Conservation (phyloP, 352 stramenopile genomes). For the Elongisporangium anandrum region DNA sequence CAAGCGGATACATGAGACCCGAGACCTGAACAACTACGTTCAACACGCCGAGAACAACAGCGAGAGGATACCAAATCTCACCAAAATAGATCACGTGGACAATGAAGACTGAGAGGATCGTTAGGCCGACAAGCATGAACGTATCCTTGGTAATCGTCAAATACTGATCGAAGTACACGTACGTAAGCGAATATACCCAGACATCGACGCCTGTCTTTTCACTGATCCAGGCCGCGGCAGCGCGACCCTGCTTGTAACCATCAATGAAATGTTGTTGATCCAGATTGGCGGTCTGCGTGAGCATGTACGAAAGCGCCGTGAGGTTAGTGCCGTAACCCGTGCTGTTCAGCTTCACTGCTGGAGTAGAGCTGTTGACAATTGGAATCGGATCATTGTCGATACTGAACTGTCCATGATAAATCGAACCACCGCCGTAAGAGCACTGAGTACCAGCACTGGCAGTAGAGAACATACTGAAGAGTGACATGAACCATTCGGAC, state of each 20-base stretch:
- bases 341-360: constrained; percentile 46
- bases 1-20: constrained; percentile 53
- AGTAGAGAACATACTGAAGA: constrained; percentile 71
- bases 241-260: constrained; percentile 52
- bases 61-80: constrained; percentile 34
- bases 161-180: constrained; percentile 69
- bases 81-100: constrained; percentile 49
- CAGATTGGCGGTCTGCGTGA: constrained; percentile 45
- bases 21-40: constrained; percentile 54
- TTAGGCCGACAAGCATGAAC: constrained; percentile 43
- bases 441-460: constrained; percentile 46
- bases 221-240: constrained; percentile 46
- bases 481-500: constrained; percentile 51
- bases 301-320: constrained; percentile 67
- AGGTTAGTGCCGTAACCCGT: constrained; percentile 42
- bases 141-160: constrained; percentile 49
- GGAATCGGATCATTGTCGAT: constrained; percentile 52
- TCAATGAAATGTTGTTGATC: constrained; percentile 55
- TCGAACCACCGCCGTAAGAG: constrained; percentile 62
- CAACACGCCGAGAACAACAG: constrained; percentile 33
- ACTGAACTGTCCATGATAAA: constrained; percentile 58
- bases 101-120: constrained; percentile 44
- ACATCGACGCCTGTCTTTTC: constrained; percentile 49
- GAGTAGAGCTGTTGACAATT: constrained; percentile 26
- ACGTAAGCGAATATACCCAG: constrained; percentile 56